phyloP scores from a whole-genome alignment of 108 stramenopile species.

The Nitzschia palea region DNA sequence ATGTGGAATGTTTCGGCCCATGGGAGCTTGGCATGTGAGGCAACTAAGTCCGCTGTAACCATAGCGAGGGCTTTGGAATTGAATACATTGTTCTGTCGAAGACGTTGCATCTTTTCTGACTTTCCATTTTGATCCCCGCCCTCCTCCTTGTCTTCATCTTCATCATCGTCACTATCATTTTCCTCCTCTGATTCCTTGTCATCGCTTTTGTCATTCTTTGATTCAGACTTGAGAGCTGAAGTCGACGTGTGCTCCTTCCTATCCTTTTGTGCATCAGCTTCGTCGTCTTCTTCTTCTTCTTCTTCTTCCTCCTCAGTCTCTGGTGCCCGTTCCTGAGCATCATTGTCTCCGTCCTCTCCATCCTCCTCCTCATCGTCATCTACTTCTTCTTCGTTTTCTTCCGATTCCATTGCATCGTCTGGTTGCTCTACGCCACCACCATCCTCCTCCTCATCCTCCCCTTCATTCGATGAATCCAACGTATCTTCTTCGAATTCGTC shows the following conservation, averaged over 20 bases:
- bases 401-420: slow-evolving; percentile 41
- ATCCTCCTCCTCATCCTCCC: slow-evolving; percentile 51
- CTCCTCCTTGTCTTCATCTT: slow-evolving; percentile 36
- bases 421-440: slow-evolving; percentile 42
- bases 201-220: slow-evolving; percentile 26
- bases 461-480: slow-evolving; percentile 45
- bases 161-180: slow-evolving; percentile 17
- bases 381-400: slow-evolving; percentile 33
- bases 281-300: slow-evolving; percentile 29
- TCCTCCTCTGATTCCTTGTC: slow-evolving; percentile 20
- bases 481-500: slow-evolving; percentile 51
- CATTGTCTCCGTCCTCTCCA: slow-evolving; percentile 36
- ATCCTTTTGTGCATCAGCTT: too few relatives aligned
- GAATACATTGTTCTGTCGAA: slow-evolving; percentile 17
- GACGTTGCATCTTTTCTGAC: slow-evolving; percentile 30
- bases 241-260: too few relatives aligned
- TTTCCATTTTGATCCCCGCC: slow-evolving; percentile 19
- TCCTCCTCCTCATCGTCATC: slow-evolving; percentile 30
- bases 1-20: slow-evolving; percentile 82
- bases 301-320: slow-evolving; percentile 25
- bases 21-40: slow-evolving; percentile 43
- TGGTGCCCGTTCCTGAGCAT: not conserved
- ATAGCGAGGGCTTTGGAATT: slow-evolving; percentile 48
- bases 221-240: too few relatives aligned
- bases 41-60: slow-evolving; percentile 34